Evolutionary conservation across 805 yeast species (phyloP), one percentile per base, ranked within the genome.

Genomic region (Yamadazyma sp.): DNA sequence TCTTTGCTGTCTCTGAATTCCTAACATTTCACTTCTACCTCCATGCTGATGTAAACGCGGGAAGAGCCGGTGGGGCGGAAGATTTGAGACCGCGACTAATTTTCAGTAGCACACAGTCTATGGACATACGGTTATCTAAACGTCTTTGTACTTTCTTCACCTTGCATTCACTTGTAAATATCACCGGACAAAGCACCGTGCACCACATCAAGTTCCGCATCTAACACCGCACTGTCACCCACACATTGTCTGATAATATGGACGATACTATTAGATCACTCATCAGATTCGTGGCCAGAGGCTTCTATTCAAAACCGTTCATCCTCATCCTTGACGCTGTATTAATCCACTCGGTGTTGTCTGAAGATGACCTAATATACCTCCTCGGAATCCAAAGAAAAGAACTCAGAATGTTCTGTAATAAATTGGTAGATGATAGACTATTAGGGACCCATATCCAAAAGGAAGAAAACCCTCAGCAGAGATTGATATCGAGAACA

Each of bases 291-390:
- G 96, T 88, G 8, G 80, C 81, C 1, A 72, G 98, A 46, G 90
- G 95, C 12, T 93, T 91, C 63, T 93, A 90, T 55, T 82, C 87
- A 23, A 79, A 81, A 21, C 82, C 86, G n/a, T 84, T 84, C 48
- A 82, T 90, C 27, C 71, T 91, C 30, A 81, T 91, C 6, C 59
- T 93, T 46, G 99, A 91, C 60, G 96, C 97, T 1, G 67, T 91
- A 5, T 61, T 91, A 26, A 76, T 84, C 52, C 99, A 91, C 60
- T 82, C 90, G 11, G 96, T 91, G 6, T 72, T 91, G 20, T 83
- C 90, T 13, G 99, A 93, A 60, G 97, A 91, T 45, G 99, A 93
- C 61, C 69, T 93, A 55, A 77, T 84, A 20, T 81, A 78, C 53
- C 69, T 93, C 36, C 68, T 91, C 30, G 90, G 93, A 14, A 80